Evolutionary conservation across 345 rosid species (phyloP), one percentile per base, ranked within the genome.

Genomic region (Euphorbia peplus): DNA sequence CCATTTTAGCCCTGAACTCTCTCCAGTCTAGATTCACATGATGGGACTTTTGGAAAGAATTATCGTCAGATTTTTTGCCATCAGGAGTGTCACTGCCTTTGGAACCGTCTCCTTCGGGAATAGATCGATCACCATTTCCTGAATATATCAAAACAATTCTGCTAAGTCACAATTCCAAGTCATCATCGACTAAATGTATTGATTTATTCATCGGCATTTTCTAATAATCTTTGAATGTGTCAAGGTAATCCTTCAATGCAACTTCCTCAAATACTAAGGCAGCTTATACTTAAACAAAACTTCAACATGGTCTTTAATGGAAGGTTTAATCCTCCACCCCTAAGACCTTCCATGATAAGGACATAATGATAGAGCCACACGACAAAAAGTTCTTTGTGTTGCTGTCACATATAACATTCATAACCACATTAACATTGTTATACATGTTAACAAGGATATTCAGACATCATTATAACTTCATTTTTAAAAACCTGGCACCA

Each of bases 1-100:
- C 83, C 66, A 93, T 77, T 78, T 77, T 85, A 28, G 96, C 97
- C 76, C 98, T 85, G 77, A 93, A 93, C 71, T 84, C 95, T 84
- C 98, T 87, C 97, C 98, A 93, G 70, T 93, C 95, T 59, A 41
- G 75, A 54, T 71, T 83, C 14, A 69, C 61, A 60, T 64, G 77
- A 41, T 75, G 73, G 14, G 91, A 75, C 73, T 87, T 91, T 52
- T 86, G 86, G 67, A 90, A 75, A 35, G 83, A 61, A 24, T 81
- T 68, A 53, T 86, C 86, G 32, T 85, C 78, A 24, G 91, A 69
- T 83, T 84, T 86, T 70, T 77, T 86, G 51, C 78, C 73, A 56
- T 87, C 87, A 26, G 85, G 71, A 48, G 86, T 75, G 65, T 83
- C 82, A 54, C 81, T 86, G 62, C 76, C 86, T 76, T 77, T 85